Conservation (phyloP, 805 yeast species). For the Pichia scutulata region DNA sequence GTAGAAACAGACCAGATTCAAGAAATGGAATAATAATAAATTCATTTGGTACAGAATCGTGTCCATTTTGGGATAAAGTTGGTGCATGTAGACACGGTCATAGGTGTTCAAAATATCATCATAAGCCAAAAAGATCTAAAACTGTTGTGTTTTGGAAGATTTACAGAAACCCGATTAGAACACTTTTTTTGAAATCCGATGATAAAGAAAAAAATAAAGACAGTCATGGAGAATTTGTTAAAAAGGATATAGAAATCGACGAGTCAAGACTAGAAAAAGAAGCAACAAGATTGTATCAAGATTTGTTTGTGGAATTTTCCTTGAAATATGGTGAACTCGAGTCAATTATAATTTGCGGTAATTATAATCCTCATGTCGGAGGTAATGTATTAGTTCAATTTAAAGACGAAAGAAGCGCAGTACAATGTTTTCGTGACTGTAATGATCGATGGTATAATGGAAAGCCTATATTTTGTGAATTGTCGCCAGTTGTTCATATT, state of each 20-base stretch:
- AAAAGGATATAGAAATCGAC: constrained; percentile 6
- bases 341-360: constrained; percentile 71
- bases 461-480: constrained; percentile 71
- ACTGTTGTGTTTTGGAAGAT: constrained; percentile 61
- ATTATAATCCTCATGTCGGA: constrained; percentile 69
- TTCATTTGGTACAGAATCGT: not conserved
- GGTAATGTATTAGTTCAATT: constrained; percentile 81
- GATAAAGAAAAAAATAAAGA: not conserved
- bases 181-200: constrained; percentile 22
- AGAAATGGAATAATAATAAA: not conserved
- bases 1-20: not conserved
- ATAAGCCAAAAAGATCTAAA: constrained; percentile 54
- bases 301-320: constrained; percentile 57
- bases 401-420: constrained; percentile 47
- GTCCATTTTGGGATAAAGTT: constrained; percentile 40
- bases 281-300: constrained; percentile 61
- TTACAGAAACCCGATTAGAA: constrained; percentile 48
- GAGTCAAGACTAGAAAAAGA: constrained; percentile 34
- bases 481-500: constrained; percentile 66
- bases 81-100: constrained; percentile 95
- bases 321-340: constrained; percentile 42
- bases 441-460: constrained; percentile 78
- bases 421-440: constrained; percentile 48
- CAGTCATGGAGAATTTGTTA: constrained; percentile 4
- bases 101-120: constrained; percentile 69